phyloP scores from a whole-genome alignment of 192 early-diverging fungal species.

The Ambispora gerdemannii region DNA sequence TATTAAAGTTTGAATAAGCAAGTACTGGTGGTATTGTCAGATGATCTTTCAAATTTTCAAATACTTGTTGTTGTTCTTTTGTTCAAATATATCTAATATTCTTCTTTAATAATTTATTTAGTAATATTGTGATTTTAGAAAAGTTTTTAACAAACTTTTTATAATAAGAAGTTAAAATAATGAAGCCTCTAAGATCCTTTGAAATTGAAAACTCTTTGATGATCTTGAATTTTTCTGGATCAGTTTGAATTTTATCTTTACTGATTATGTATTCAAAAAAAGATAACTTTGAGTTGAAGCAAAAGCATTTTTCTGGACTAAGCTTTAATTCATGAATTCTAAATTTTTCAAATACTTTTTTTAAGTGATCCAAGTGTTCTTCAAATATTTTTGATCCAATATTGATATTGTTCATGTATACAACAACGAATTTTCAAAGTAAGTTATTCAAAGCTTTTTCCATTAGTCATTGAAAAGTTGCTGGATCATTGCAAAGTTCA shows the following conservation, averaged over 20 bases:
- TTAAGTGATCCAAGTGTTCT: too few species aligned
- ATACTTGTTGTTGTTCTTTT: background rate
- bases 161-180: too few species aligned
- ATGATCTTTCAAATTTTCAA: background rate
- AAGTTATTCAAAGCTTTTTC: too few species aligned
- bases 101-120: background rate
- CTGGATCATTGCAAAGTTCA: too few species aligned
- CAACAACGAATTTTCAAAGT: too few species aligned
- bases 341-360: background rate
- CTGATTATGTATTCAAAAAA: background rate
- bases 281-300: too few species aligned
- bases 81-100: too few species aligned
- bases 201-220: background rate
- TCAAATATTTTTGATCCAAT: background rate
- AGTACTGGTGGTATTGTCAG: slow-evolving; percentile 10
- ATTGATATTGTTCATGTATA: background rate
- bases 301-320: background rate
- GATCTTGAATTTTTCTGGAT: background rate
- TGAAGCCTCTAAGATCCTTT: background rate
- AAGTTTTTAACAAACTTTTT: too few species aligned
- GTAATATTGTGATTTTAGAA: too few species aligned
- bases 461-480: too few species aligned
- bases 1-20: background rate
- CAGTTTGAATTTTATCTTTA: background rate
- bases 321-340: background rate